A percentile compares a stretch with the other conserved stretches of the same genome.
These are phyloP conservation scores for Pyrenula aspistea DNA, from an alignment of 495 filamentous ascomycete genomes.

Conservation along the genomic window DNA sequence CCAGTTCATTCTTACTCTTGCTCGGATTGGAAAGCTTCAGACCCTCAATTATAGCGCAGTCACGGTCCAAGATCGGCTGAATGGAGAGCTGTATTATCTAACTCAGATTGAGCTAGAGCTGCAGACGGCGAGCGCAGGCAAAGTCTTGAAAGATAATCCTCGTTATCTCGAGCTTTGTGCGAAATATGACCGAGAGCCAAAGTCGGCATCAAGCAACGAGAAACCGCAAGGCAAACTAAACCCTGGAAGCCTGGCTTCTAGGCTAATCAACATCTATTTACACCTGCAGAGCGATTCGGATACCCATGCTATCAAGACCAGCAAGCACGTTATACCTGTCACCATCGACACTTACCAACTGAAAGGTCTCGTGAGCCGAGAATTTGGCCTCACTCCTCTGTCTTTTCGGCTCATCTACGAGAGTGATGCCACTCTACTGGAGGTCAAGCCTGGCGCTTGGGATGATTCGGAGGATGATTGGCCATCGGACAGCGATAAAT, in stretches of 20 bases:
- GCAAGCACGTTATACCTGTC: slow-evolving; percentile 50
- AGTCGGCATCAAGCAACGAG: not conserved
- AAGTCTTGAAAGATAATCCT: slow-evolving; percentile 46
- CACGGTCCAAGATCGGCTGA: slow-evolving; percentile 55
- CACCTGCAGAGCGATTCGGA: not conserved
- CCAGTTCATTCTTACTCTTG: slow-evolving; percentile 75
- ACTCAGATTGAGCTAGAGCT: slow-evolving; percentile 66
- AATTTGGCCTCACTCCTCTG: slow-evolving; percentile 55
- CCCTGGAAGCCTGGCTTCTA: not conserved
- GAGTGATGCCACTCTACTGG: slow-evolving; percentile 64
- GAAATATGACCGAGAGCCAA: slow-evolving; percentile 50
- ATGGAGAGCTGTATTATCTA: slow-evolving; percentile 90
- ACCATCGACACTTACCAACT: slow-evolving; percentile 69
- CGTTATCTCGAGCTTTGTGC: slow-evolving; percentile 64
- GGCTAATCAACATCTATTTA: not conserved
- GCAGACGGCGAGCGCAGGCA: slow-evolving; percentile 35
- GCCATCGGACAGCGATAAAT: slow-evolving; percentile 29
- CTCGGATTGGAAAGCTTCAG: slow-evolving; percentile 55
- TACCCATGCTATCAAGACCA: not conserved
- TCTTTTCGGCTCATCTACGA: slow-evolving; percentile 60
- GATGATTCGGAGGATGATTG: slow-evolving; percentile 46
- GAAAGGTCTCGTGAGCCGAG: slow-evolving; percentile 60
- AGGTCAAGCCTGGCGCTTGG: slow-evolving; percentile 43
- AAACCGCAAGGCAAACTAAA: slow-evolving; percentile 6
- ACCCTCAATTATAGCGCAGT: slow-evolving; percentile 72